A percentile compares a stretch with the other conserved stretches of the same genome.
Evolutionary conservation across 2,329 filamentous ascomycete species (phyloP).

Genomic region (Beauveria varroae): DNA sequence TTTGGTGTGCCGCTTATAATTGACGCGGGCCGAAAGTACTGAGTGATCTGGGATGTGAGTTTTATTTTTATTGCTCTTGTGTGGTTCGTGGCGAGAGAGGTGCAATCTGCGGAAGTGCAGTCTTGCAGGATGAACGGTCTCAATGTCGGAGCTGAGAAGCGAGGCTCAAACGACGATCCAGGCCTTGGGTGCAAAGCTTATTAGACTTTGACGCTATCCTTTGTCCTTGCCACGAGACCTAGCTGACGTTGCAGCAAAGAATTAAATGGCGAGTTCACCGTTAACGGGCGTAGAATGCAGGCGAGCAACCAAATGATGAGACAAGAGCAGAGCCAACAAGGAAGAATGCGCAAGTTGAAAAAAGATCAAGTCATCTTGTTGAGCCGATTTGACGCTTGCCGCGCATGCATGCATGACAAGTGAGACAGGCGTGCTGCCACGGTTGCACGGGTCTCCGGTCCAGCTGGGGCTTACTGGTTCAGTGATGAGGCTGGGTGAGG

Average conservation of each 20-base stretch:
- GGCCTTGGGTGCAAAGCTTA: background rate
- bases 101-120: no score
- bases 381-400: background rate
- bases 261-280: background rate
- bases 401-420: background rate
- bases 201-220: background rate
- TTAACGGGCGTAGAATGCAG: background rate
- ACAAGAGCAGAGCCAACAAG: background rate
- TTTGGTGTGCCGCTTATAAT: background rate
- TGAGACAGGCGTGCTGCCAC: background rate
- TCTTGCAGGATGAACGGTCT: no score
- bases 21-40: background rate
- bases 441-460: background rate
- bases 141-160: no score
- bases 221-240: background rate
- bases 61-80: no score
- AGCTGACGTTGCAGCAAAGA: constrained; percentile 1
- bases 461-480: constrained; percentile 1
- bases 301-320: background rate
- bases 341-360: background rate
- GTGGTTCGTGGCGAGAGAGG: no score
- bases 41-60: no score
- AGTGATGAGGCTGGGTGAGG: constrained; percentile 3
- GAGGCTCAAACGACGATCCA: no score
- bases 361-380: background rate